These are phyloP conservation scores for Chaetoceros muelleri DNA, from an alignment of 108 stramenopile species.

Conservation along the genomic window DNA sequence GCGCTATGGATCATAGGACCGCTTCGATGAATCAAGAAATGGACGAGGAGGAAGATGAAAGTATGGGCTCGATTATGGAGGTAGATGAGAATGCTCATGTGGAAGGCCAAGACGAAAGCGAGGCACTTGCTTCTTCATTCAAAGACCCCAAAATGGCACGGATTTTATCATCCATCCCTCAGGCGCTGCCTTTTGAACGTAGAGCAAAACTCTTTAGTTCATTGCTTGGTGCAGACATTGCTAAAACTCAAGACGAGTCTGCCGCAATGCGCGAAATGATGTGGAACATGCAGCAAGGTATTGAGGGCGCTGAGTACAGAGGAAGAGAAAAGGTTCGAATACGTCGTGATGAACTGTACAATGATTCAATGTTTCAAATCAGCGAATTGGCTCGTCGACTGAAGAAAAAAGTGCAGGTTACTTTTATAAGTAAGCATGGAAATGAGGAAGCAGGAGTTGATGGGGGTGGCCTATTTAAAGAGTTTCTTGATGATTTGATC, in stretches of 20 bases:
- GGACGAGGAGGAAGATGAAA: slow-evolving; percentile 23
- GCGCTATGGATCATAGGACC: slow-evolving; percentile 30
- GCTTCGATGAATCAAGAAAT: slow-evolving; percentile 18
- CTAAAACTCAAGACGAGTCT: slow-evolving; percentile 28
- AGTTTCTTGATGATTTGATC: slow-evolving; percentile 80
- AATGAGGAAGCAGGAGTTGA: slow-evolving; percentile 97
- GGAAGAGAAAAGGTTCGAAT: slow-evolving; percentile 56
- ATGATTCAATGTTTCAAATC: slow-evolving; percentile 65
- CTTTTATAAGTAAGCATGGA: slow-evolving; percentile 88
- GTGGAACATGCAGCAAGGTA: slow-evolving; percentile 21
- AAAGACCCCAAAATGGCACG: slow-evolving; percentile 80
- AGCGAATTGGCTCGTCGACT: slow-evolving; percentile 46
- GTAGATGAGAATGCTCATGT: slow-evolving; percentile 3
- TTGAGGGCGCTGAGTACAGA: slow-evolving; percentile 19
- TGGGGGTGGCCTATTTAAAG: slow-evolving; percentile 98
- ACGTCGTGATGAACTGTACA: slow-evolving; percentile 56
- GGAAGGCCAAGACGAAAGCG: slow-evolving; percentile 31
- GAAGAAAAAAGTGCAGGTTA: slow-evolving; percentile 84
- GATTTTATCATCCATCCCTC: slow-evolving; percentile 68
- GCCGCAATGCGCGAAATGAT: slow-evolving; percentile 17
- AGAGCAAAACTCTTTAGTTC: slow-evolving; percentile 69
- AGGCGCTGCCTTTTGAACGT: slow-evolving; percentile 73
- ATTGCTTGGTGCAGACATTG: slow-evolving; percentile 60
- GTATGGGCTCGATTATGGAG: slow-evolving; percentile 10
- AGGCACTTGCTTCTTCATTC: slow-evolving; percentile 62